Base-by-base conservation (phyloP, 139 green algal genomes). In the Coelastrella sp. region DNA sequence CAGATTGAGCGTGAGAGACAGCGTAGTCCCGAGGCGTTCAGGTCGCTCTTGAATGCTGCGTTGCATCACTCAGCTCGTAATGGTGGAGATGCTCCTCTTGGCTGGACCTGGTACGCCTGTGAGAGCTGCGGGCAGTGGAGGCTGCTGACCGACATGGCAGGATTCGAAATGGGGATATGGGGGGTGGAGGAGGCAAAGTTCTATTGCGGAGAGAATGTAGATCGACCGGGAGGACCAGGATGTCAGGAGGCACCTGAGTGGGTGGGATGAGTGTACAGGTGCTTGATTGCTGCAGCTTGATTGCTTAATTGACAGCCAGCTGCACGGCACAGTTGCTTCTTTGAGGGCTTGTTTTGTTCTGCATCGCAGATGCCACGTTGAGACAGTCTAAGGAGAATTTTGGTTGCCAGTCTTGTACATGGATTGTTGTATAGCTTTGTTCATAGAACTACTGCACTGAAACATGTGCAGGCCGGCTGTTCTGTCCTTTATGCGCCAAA, bases 41-140 rank as follows among this genome's bases (percentile, higher is more conserved):
- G 45, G 48, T 21, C 43, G 13, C 21, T 79, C 32, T 66, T 78
- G 15, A 35, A 25, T 2, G 66, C 25, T 3, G 66, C 66, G 0
- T 4, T 50, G 17, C 17, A 27, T 32, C 6, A 60, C 7, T 50
- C 34, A 6, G 25, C 32, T 4, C 21, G n/a, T 7, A 40, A 32
- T 2, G 79, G 48, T 1, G 80, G 32, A 5, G 80, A 62, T 11
- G 59, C 57, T 0, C 80, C 66, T 0, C 30, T 41, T 8, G 32
- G 45, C 48, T 86, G 80, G 80, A 17, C 38, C 21, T 86, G 80
- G 80, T 50, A 72, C 4, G 80, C 0, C 7, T 86, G 80, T 40
- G 80, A 86, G 2, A 11, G 21, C 3, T 86, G 80, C 27, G 1
- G 30, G 30, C 3, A 51, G 45, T 86, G 80, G 80, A 38, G 80